Conservation (phyloP, 2,329 filamentous ascomycete species). For the Botrytis galanthina region DNA sequence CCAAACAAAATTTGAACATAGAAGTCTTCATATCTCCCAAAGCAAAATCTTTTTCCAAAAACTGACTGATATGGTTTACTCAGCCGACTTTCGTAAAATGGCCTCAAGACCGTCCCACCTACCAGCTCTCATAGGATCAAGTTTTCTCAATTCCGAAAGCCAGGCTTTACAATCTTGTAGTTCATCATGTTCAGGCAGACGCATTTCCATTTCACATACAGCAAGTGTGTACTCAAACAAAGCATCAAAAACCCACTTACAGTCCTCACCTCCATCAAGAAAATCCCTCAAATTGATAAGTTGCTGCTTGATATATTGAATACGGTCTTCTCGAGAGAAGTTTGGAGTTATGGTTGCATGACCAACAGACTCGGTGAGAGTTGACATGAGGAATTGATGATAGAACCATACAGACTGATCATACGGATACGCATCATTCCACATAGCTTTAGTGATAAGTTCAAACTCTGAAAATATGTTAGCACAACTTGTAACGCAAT, state of each 20-base stretch:
- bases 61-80: background rate
- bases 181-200: slow-evolving; percentile 43
- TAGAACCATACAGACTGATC: slow-evolving; percentile 98
- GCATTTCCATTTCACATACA: slow-evolving; percentile 53
- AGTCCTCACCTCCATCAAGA: slow-evolving; percentile 62
- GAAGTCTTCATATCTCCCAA: background rate
- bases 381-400: slow-evolving; percentile 80
- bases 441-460: slow-evolving; percentile 70
- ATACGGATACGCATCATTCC: slow-evolving; percentile 72
- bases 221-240: slow-evolving; percentile 70
- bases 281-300: slow-evolving; percentile 70
- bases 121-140: slow-evolving; percentile 38
- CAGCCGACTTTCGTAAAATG: background rate
- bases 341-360: slow-evolving; percentile 61
- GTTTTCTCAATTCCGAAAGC: slow-evolving; percentile 36
- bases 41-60: background rate
- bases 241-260: slow-evolving; percentile 88
- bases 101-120: slow-evolving; percentile 39
- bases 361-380: slow-evolving; percentile 53
- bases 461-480: slow-evolving; percentile 60
- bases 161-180: slow-evolving; percentile 36
- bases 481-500: slow-evolving; percentile 19
- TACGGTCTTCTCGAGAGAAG: slow-evolving; percentile 59
- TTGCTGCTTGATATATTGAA: slow-evolving; percentile 66
- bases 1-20: background rate